Evolutionary conservation across 495 filamentous ascomycete genomes (phyloP).

Genomic region (Geoglossum glabrum): DNA sequence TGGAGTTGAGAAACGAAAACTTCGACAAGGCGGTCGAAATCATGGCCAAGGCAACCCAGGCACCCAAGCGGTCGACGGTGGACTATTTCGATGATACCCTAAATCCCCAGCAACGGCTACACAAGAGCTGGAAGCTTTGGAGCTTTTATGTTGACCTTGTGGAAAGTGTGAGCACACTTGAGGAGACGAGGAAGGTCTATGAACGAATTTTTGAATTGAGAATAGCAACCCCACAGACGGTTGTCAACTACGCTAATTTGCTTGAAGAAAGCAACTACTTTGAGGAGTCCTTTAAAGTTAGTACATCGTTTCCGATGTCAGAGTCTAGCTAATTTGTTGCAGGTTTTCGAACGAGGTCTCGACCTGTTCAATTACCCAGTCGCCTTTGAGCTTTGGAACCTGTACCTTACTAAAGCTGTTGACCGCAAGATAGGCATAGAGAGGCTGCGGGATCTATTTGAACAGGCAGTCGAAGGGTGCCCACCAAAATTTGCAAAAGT

Average conservation of each 20-base stretch:
- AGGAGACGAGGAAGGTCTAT: slow-evolving; percentile 87
- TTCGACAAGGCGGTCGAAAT: slow-evolving; percentile 86
- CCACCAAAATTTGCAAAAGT: slow-evolving; percentile 92
- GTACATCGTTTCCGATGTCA: background rate
- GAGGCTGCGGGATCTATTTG: slow-evolving; percentile 83
- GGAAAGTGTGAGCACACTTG: slow-evolving; percentile 75
- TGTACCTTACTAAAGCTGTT: slow-evolving; percentile 93
- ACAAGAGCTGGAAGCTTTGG: slow-evolving; percentile 99
- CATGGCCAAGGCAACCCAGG: slow-evolving; percentile 92
- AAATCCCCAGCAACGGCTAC: slow-evolving; percentile 84
- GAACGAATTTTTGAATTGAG: slow-evolving; percentile 95
- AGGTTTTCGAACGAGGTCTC: slow-evolving; percentile 81
- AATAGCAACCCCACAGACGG: slow-evolving; percentile 93
- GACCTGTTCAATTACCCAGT: slow-evolving; percentile 96
- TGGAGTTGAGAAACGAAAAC: slow-evolving; percentile 90
- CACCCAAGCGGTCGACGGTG: slow-evolving; percentile 81
- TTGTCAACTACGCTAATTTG: slow-evolving; percentile 95
- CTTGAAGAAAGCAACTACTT: slow-evolving; percentile 91
- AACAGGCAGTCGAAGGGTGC: slow-evolving; percentile 87
- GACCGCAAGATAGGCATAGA: slow-evolving; percentile 92
- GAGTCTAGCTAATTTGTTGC: background rate
- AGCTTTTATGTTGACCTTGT: slow-evolving; percentile 98
- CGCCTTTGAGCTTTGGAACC: slow-evolving; percentile 96
- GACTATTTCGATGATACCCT: slow-evolving; percentile 96
- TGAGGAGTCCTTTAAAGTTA: slow-evolving; percentile 79